These are phyloP conservation scores for Carex kokanica DNA, from an alignment of 176 grass and related monocot species.

Conservation along the genomic window DNA sequence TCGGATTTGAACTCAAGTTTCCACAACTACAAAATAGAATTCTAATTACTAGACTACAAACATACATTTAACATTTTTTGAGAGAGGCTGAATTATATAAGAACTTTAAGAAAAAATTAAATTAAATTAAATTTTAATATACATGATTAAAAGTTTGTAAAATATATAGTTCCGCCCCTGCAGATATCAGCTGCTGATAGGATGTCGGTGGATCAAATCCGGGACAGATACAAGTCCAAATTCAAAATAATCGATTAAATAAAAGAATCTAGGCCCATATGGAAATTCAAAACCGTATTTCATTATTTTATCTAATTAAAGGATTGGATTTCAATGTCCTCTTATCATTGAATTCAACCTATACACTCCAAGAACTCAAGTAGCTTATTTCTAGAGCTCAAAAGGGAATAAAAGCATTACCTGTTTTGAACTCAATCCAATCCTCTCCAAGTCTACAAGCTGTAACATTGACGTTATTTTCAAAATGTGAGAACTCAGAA, in stretches of 20 bases:
- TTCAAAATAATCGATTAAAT: neutral
- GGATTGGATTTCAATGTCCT: neutral
- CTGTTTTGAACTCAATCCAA: slow-evolving; percentile 83
- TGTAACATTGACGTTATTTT: slow-evolving; percentile 36
- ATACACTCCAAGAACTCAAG: neutral
- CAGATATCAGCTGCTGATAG: neutral
- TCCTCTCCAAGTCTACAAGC: slow-evolving; percentile 74
- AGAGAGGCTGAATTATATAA: no score
- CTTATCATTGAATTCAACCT: neutral
- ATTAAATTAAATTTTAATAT: no score
- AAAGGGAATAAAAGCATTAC: slow-evolving; percentile 30
- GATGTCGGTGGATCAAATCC: neutral
- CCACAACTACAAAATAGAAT: no score
- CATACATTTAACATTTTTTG: no score
- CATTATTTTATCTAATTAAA: neutral
- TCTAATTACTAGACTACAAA: no score
- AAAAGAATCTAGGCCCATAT: neutral
- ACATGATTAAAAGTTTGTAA: no score
- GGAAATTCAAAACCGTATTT: neutral
- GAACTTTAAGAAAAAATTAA: no score
- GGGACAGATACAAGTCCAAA: neutral
- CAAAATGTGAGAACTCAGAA: slow-evolving; percentile 7
- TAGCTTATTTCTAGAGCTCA: neutral
- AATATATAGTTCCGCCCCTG: no score
- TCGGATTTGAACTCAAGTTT: no score